Evolutionary conservation across 2,329 filamentous ascomycete species (phyloP).

Genomic region (Beauveria scarabaeidicola): DNA sequence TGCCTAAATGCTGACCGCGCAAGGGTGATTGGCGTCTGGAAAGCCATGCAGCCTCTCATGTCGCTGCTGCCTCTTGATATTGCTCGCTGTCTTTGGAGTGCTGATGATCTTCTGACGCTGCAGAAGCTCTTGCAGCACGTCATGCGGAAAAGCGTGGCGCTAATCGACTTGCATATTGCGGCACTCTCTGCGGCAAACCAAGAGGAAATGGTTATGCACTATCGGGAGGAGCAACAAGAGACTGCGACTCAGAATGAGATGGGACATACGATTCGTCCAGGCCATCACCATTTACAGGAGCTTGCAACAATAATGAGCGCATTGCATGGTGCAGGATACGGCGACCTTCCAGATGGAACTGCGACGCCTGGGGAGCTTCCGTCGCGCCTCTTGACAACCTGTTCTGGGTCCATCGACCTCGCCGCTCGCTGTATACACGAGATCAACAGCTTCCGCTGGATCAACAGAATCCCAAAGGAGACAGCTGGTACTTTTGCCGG

Average conservation of each 20-base stretch:
- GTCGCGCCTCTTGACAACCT: slow-evolving; percentile 21
- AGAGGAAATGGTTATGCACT: slow-evolving; percentile 14
- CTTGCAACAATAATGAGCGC: neutral
- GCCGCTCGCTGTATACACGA: slow-evolving; percentile 18
- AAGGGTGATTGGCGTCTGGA: slow-evolving; percentile 27
- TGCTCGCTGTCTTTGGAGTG: slow-evolving; percentile 35
- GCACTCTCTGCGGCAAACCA: slow-evolving; percentile 15
- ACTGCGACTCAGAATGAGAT: neutral
- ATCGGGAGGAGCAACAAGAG: neutral
- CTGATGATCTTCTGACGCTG: slow-evolving; percentile 33
- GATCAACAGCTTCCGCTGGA: slow-evolving; percentile 24
- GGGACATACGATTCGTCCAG: neutral
- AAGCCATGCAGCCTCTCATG: slow-evolving; percentile 28
- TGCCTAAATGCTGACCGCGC: slow-evolving; percentile 21
- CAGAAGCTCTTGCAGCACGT: slow-evolving; percentile 27
- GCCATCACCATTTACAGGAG: neutral
- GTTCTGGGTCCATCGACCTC: slow-evolving; percentile 18
- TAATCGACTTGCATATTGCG: slow-evolving; percentile 34
- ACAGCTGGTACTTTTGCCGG: slow-evolving; percentile 16
- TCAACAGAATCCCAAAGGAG: slow-evolving; percentile 15
- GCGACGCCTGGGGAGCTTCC: neutral
- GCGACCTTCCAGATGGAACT: neutral
- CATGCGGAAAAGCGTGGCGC: slow-evolving; percentile 24
- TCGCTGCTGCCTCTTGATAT: slow-evolving; percentile 39
- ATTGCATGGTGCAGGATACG: neutral